Conservation (phyloP, 1,139 yeast species). For the Eremothecium cymbalariae region DNA sequence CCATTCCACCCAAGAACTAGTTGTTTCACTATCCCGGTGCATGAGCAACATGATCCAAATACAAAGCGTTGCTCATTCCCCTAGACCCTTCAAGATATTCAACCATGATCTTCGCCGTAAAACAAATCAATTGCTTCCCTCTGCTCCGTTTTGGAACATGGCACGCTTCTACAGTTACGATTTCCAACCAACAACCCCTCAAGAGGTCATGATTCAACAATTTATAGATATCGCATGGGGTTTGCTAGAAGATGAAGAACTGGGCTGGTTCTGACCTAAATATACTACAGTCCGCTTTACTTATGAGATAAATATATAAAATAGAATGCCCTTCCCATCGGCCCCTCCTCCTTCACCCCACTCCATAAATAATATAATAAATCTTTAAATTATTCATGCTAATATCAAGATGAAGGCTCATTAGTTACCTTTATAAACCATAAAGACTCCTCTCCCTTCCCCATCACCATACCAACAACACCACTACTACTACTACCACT, state of each 20-base stretch:
- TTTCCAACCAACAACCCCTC: conserved; percentile 7
- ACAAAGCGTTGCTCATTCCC: conserved; percentile 24
- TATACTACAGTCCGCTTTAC: too few species aligned
- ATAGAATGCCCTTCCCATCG: not conserved
- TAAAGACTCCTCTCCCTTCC: too few species aligned
- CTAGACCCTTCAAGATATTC: conserved; percentile 27
- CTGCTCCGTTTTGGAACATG: conserved; percentile 4
- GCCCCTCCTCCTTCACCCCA: too few species aligned
- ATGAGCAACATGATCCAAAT: conserved; percentile 31
- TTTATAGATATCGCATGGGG: conserved; percentile 26
- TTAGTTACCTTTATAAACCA: too few species aligned
- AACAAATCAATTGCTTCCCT: conserved; percentile 1
- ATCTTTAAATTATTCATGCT: too few species aligned
- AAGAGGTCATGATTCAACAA: conserved; percentile 13
- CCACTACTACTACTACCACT: too few species aligned
- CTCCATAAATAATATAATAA: too few species aligned
- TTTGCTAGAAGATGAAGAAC: conserved; percentile 25
- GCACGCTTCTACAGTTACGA: conserved; percentile 2
- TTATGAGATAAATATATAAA: not conserved
- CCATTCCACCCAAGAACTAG: conserved; percentile 21
- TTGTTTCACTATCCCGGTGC: conserved; percentile 27
- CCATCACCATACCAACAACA: too few species aligned
- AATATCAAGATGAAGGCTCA: too few species aligned
- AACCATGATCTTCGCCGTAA: conserved; percentile 16
- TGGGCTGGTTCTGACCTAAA: conserved; percentile 24